These are phyloP conservation scores for Chaetomium fimeti DNA, from an alignment of 495 filamentous ascomycete species.

Conservation along the genomic window DNA sequence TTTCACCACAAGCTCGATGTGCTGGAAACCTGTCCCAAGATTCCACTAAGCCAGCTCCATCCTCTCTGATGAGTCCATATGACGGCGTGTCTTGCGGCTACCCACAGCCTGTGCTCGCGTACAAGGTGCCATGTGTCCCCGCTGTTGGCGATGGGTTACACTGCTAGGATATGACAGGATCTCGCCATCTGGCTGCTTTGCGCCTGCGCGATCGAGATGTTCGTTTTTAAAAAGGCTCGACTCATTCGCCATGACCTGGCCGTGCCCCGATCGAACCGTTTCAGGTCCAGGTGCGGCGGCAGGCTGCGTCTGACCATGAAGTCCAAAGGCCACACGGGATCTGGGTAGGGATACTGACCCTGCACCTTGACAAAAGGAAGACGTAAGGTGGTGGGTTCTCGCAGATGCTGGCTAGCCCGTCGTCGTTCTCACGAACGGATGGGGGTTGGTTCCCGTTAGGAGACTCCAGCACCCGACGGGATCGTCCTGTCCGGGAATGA, in stretches of 20 bases:
- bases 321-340: too few relatives aligned
- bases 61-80: not conserved
- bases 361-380: too few relatives aligned
- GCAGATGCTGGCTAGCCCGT: not conserved
- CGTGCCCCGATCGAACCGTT: not conserved
- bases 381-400: not conserved
- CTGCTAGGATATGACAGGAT: not conserved
- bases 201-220: not conserved
- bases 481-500: not conserved
- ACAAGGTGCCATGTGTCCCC: conserved; percentile 1
- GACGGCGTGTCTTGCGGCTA: conserved; percentile 5
- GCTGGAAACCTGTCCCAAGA: not conserved
- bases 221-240: not conserved
- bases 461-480: not conserved
- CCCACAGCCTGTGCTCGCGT: not conserved
- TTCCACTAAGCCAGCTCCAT: not conserved
- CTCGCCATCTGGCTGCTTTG: not conserved
- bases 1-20: not conserved
- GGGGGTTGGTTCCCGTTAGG: not conserved
- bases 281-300: not conserved
- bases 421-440: not conserved
- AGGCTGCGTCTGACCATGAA: not conserved
- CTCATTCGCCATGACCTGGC: not conserved
- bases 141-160: not conserved
- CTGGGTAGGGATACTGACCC: too few relatives aligned